These are phyloP conservation scores for Coemansia sp. DNA, from an alignment of 192 early-diverging fungal genomes.

Conservation along the genomic window DNA sequence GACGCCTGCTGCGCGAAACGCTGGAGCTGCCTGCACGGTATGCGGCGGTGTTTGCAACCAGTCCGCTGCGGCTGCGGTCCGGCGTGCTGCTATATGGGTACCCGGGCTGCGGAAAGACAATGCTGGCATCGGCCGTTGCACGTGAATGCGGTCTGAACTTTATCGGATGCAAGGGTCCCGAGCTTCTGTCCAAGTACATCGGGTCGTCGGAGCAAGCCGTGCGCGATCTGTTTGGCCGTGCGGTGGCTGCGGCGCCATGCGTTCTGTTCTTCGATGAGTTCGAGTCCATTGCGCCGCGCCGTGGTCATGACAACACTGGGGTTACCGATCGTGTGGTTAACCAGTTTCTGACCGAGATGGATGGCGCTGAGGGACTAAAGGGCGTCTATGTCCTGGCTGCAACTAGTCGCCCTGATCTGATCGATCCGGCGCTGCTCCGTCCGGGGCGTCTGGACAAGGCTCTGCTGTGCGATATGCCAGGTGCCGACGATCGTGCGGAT, in stretches of 20 bases:
- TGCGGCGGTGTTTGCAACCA: conserved; percentile 84
- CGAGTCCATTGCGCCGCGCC: conserved; percentile 92
- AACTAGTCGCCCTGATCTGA: conserved; percentile 80
- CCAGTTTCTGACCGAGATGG: conserved; percentile 98
- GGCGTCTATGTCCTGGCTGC: conserved; percentile 98
- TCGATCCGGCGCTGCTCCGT: conserved; percentile 77
- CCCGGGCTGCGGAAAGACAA: conserved; percentile 98
- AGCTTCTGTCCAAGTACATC: conserved; percentile 98
- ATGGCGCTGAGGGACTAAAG: conserved; percentile 93
- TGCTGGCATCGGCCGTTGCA: conserved; percentile 92
- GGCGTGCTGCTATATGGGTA: conserved; percentile 94
- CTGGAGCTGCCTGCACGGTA: conserved; percentile 95
- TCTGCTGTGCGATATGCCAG: conserved; percentile 85
- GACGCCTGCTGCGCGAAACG: conserved; percentile 82
- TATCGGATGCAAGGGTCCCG: conserved; percentile 96
- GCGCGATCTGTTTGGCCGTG: conserved; percentile 92
- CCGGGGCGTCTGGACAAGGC: conserved; percentile 84
- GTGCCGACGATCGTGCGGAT: conserved; percentile 66
- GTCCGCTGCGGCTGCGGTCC: conserved; percentile 85
- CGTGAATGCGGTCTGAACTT: conserved; percentile 97
- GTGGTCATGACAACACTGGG: conserved; percentile 98
- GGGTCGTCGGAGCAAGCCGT: conserved; percentile 95
- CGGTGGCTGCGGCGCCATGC: conserved; percentile 90
- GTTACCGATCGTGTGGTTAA: conserved; percentile 99
- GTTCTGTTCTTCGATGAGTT: conserved; percentile 99